Evolutionary conservation across 768 basidiomycete species (phyloP).

Genomic region (Auricularia auricula-judae): DNA sequence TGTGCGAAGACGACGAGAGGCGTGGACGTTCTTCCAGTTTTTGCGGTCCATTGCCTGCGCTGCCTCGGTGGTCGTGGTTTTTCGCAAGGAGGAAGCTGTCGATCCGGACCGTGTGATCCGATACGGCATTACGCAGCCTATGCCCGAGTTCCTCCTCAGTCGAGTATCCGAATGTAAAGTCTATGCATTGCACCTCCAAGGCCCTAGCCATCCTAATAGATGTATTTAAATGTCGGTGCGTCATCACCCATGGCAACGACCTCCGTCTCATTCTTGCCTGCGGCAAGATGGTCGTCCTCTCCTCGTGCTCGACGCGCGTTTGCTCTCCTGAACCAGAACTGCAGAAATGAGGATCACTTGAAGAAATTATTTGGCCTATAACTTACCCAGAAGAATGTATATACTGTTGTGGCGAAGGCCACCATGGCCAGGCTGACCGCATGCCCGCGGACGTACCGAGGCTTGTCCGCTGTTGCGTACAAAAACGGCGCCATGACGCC

Average conservation of each 20-base stretch:
- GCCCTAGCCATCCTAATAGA: neutral
- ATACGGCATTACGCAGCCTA: too few relatives aligned
- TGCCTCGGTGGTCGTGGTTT: too few relatives aligned
- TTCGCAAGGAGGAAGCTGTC: too few relatives aligned
- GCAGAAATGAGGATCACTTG: neutral
- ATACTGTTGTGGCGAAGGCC: neutral
- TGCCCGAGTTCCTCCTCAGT: too few relatives aligned
- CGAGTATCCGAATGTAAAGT: too few relatives aligned
- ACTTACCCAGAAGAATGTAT: neutral
- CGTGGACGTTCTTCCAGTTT: too few relatives aligned
- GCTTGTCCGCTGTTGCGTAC: neutral
- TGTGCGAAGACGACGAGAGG: too few relatives aligned
- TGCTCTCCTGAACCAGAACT: neutral
- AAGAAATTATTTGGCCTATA: neutral
- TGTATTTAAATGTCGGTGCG: conserved; percentile 1
- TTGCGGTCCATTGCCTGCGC: too few relatives aligned
- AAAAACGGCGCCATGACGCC: conserved; percentile 6
- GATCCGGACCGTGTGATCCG: too few relatives aligned
- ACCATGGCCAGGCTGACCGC: neutral
- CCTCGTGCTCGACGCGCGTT: conserved; percentile 2
- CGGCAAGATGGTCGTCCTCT: neutral
- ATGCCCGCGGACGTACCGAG: neutral
- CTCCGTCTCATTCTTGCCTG: neutral
- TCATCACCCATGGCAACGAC: conserved; percentile 4
- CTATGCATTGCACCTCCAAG: too few relatives aligned